Evolutionary conservation across 768 basidiomycete genomes (phyloP).

Genomic region (Pisolithus sp.): DNA sequence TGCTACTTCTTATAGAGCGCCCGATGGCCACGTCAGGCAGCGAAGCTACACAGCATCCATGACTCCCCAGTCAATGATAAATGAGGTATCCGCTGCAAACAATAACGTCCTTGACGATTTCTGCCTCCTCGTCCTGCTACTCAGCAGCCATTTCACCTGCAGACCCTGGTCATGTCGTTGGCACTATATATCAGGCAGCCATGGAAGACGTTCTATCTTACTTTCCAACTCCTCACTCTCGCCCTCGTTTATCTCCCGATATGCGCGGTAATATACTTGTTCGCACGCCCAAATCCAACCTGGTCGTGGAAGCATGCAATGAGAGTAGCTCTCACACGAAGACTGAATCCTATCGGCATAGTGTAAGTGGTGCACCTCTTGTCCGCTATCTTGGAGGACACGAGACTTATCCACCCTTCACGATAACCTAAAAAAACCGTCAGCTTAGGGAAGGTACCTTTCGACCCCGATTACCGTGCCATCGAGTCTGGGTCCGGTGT

Average conservation of each 20-base stretch:
- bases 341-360: background rate
- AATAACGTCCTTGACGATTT: no score
- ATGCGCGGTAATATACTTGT: background rate
- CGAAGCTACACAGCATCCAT: no score
- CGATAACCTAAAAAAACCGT: background rate
- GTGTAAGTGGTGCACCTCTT: background rate
- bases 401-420: background rate
- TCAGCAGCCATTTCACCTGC: no score
- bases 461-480: conserved; percentile 8
- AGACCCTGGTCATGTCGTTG: no score
- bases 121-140: no score
- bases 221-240: background rate
- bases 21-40: no score
- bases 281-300: background rate
- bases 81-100: no score
- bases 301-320: background rate
- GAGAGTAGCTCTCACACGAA: background rate
- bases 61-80: no score
- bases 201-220: background rate
- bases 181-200: background rate
- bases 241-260: background rate
- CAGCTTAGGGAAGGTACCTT: no score
- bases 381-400: background rate
- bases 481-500: conserved; percentile 6
- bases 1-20: no score